Percentiles rank a stretch among this genome's conserved stretches.
Conservation (phyloP, 2,329 filamentous ascomycete genomes). For the Bertia moriformis region DNA sequence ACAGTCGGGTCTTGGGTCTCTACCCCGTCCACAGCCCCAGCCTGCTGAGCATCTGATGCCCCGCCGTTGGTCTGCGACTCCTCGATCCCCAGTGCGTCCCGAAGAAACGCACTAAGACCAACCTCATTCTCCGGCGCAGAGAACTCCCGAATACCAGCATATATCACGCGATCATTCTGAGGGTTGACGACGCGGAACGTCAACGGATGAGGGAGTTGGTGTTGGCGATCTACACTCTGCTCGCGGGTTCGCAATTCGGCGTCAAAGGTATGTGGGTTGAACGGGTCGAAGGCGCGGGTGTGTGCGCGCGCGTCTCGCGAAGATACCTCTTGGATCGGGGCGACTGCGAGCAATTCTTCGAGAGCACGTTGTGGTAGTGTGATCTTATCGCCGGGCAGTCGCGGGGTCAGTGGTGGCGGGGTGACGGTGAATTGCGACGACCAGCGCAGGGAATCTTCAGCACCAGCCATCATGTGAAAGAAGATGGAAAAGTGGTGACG, state of each 20-base stretch:
- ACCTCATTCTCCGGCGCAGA: slow-evolving; percentile 71
- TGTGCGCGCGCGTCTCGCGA: slow-evolving; percentile 17
- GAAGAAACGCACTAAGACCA: slow-evolving; percentile 61
- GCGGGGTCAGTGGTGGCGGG: neutral
- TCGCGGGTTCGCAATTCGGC: slow-evolving; percentile 10
- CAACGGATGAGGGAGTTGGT: slow-evolving; percentile 68
- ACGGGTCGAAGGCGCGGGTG: slow-evolving; percentile 16
- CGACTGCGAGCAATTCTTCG: slow-evolving; percentile 70
- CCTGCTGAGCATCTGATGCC: slow-evolving; percentile 1
- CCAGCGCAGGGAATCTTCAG: neutral
- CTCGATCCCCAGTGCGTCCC: slow-evolving; percentile 56
- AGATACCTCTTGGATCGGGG: slow-evolving; percentile 12
- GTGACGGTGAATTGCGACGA: neutral
- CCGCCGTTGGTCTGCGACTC: slow-evolving; percentile 7
- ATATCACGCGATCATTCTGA: slow-evolving; percentile 60
- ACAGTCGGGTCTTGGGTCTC: slow-evolving; percentile 21
- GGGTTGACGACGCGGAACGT: slow-evolving; percentile 81
- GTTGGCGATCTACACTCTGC: slow-evolving; percentile 45
- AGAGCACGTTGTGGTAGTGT: slow-evolving; percentile 78
- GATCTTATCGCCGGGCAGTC: slow-evolving; percentile 79
- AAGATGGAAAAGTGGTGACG: neutral
- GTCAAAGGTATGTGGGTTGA: neutral
- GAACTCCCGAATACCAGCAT: slow-evolving; percentile 88
- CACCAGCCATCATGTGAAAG: neutral
- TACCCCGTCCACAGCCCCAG: too few species aligned